phyloP scores from a whole-genome alignment of 208 protist species.

The Hexamita inflata region DNA sequence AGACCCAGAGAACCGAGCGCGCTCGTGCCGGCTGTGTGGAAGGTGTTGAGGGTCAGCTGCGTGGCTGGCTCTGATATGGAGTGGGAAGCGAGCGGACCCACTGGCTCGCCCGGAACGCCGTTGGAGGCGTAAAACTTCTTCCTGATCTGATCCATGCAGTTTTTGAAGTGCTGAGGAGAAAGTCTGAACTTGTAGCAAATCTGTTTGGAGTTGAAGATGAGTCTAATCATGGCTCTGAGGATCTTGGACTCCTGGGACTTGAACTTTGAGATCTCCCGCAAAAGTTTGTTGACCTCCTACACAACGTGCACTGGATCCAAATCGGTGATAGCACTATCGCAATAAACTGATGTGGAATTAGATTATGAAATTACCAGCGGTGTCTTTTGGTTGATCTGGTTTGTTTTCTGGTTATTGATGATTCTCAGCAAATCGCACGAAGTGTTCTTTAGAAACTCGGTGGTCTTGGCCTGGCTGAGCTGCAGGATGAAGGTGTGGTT shows the following conservation, averaged over 20 bases:
- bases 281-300: constrained; percentile 23
- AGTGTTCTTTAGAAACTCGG: no score
- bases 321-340: no score
- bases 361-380: no score
- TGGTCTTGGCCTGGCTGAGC: no score
- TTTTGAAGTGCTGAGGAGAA: constrained; percentile 76
- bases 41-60: constrained; percentile 99
- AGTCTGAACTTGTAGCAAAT: constrained; percentile 77
- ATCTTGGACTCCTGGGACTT: background rate
- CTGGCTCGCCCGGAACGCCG: constrained; percentile 84
- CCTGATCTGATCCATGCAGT: constrained; percentile 80
- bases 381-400: no score
- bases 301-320: constrained; percentile 29
- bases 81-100: constrained; percentile 93
- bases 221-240: constrained; percentile 67
- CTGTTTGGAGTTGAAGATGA: constrained; percentile 70
- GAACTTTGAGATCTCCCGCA: background rate
- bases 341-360: no score
- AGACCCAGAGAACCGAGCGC: constrained; percentile 97
- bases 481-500: no score
- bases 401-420: no score
- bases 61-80: constrained; percentile 96
- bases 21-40: constrained; percentile 97
- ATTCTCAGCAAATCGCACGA: no score
- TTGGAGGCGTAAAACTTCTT: constrained; percentile 70